These are phyloP conservation scores for Gilbertella persicaria DNA, from an alignment of 371 early-diverging fungal species.

Conservation along the genomic window DNA sequence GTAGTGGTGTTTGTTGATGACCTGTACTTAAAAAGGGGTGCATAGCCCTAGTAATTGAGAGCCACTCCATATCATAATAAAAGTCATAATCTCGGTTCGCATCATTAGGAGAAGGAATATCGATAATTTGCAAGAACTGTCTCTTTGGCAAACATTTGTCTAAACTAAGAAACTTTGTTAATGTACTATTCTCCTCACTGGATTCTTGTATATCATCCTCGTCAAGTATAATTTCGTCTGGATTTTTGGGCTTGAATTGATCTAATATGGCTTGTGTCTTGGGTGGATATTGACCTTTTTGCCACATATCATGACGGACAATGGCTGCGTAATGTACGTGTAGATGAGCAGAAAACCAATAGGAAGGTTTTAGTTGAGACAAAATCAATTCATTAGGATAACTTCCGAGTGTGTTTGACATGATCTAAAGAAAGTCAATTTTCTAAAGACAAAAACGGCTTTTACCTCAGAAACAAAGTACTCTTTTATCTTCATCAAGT, in stretches of 20 bases:
- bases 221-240: slow-evolving; percentile 7
- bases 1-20: slow-evolving; percentile 42
- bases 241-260: neutral
- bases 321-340: slow-evolving; percentile 90
- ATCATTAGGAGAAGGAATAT: slow-evolving; percentile 49
- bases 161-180: slow-evolving; percentile 63
- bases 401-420: slow-evolving; percentile 75
- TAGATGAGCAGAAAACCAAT: slow-evolving; percentile 94
- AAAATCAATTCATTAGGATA: slow-evolving; percentile 69
- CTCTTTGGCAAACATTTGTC: slow-evolving; percentile 69
- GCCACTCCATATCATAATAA: slow-evolving; percentile 83
- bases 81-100: slow-evolving; percentile 35
- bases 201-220: neutral
- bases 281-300: slow-evolving; percentile 13
- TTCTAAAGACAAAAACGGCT: neutral
- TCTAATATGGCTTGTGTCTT: slow-evolving; percentile 2
- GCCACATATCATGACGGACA: slow-evolving; percentile 53
- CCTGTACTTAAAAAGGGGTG: slow-evolving; percentile 51
- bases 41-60: slow-evolving; percentile 73
- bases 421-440: slow-evolving; percentile 43
- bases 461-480: slow-evolving; percentile 74
- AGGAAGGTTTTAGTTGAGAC: slow-evolving; percentile 70
- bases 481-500: slow-evolving; percentile 67
- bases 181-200: neutral
- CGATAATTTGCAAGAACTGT: slow-evolving; percentile 62